A percentile compares a stretch with the other conserved stretches of the same genome.
Evolutionary conservation across 1,284 basidiomycete species (phyloP).

Genomic region (Pulchroboletus neoregius): DNA sequence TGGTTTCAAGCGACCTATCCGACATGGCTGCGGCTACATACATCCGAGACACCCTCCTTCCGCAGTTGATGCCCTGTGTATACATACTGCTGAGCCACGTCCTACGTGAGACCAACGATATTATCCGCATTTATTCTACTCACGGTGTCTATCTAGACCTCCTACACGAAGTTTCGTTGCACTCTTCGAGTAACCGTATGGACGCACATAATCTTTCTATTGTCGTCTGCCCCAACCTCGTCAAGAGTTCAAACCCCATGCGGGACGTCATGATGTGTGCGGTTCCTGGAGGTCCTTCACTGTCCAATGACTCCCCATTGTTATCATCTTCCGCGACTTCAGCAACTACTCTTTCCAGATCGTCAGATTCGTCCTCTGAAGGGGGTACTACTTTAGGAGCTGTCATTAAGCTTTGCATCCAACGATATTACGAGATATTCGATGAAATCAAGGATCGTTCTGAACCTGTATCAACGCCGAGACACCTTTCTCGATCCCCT

Average conservation of each 20-base stretch:
- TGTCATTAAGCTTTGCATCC: conserved; percentile 73
- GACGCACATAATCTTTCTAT: conserved; percentile 78
- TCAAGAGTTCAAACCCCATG: conserved; percentile 61
- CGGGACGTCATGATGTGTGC: conserved; percentile 70
- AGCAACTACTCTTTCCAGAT: conserved; percentile 21
- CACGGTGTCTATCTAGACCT: conserved; percentile 50
- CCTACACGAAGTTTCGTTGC: conserved; percentile 71
- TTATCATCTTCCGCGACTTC: conserved; percentile 23
- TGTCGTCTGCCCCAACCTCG: conserved; percentile 75
- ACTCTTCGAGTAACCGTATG: conserved; percentile 67
- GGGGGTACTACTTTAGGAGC: conserved; percentile 63
- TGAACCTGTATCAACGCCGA: conserved; percentile 47
- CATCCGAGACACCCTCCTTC: conserved; percentile 62
- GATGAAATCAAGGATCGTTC: conserved; percentile 68
- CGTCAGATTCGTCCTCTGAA: conserved; percentile 33
- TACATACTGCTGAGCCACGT: conserved; percentile 70
- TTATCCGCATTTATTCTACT: conserved; percentile 8
- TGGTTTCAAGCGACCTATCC: conserved; percentile 46
- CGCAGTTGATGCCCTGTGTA: conserved; percentile 63
- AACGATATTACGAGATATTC: conserved; percentile 81
- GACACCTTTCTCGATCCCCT: conserved; percentile 25
- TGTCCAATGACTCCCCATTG: conserved; percentile 9
- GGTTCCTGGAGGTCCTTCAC: conserved; percentile 46
- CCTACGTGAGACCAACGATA: conserved; percentile 53
- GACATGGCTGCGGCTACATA: conserved; percentile 59